Conservation (phyloP, 768 basidiomycete genomes). For the Naganishia randhawae region DNA sequence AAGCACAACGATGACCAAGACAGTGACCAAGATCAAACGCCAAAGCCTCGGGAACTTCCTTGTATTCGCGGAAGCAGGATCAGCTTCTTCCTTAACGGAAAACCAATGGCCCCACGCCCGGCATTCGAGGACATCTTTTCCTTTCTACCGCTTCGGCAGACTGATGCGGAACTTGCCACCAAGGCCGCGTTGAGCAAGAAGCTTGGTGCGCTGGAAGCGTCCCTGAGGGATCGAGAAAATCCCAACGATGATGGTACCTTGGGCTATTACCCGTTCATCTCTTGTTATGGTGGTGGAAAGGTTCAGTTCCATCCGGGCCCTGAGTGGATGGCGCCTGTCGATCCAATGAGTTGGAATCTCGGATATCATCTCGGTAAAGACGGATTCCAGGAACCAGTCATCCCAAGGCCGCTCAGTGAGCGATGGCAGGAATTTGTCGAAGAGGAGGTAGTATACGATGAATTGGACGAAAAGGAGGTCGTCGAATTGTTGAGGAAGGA, state of each 20-base stretch:
- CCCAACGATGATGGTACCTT: constrained; percentile 88
- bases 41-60: constrained; percentile 60
- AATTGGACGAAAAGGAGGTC: constrained; percentile 66
- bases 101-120: constrained; percentile 61
- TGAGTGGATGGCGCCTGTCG: constrained; percentile 53
- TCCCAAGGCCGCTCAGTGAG: constrained; percentile 68
- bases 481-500: constrained; percentile 36
- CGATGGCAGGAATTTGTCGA: constrained; percentile 78
- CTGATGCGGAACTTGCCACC: constrained; percentile 61
- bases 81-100: constrained; percentile 88
- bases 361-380: constrained; percentile 23
- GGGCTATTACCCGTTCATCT: constrained; percentile 94
- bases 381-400: constrained; percentile 6
- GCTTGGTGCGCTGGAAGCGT: constrained; percentile 60
- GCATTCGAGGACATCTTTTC: constrained; percentile 88
- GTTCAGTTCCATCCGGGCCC: constrained; percentile 86
- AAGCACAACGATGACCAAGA: not conserved
- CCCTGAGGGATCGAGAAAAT: constrained; percentile 57
- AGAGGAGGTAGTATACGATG: constrained; percentile 76
- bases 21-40: constrained; percentile 33
- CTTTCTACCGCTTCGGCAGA: constrained; percentile 73
- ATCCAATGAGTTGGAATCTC: constrained; percentile 38
- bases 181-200: constrained; percentile 59
- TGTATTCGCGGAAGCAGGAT: constrained; percentile 68
- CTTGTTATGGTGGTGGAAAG: constrained; percentile 82